Evolutionary conservation across 1,139 yeast genomes (phyloP).

Genomic region (Meyerozyma smithsonii): DNA sequence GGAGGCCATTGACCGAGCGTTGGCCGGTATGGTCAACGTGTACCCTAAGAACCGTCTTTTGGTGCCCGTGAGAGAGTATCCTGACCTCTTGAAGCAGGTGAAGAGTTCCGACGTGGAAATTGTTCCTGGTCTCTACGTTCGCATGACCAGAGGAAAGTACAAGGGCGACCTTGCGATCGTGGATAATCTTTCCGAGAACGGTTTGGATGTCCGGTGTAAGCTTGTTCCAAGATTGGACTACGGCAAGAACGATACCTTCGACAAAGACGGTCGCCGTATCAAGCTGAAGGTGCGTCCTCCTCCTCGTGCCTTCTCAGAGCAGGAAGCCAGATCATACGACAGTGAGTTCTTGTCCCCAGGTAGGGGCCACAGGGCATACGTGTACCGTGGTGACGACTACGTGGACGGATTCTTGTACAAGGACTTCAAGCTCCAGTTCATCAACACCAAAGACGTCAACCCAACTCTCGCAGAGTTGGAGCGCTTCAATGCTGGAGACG

Average conservation of each 20-base stretch:
- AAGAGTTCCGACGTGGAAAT: slow-evolving; percentile 84
- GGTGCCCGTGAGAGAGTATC: slow-evolving; percentile 94
- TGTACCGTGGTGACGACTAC: slow-evolving; percentile 84
- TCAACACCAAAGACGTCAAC: slow-evolving; percentile 78
- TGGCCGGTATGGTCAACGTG: slow-evolving; percentile 85
- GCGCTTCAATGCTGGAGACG: slow-evolving; percentile 67
- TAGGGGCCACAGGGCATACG: slow-evolving; percentile 69
- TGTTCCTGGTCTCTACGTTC: slow-evolving; percentile 87
- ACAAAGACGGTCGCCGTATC: slow-evolving; percentile 51
- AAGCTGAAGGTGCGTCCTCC: slow-evolving; percentile 68
- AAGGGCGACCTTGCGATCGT: slow-evolving; percentile 92
- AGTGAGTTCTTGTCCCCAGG: slow-evolving; percentile 61
- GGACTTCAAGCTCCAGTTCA: slow-evolving; percentile 77
- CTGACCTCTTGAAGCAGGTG: slow-evolving; percentile 85
- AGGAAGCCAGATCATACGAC: slow-evolving; percentile 54
- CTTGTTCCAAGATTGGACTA: slow-evolving; percentile 92
- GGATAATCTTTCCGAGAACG: slow-evolving; percentile 90
- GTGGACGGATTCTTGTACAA: slow-evolving; percentile 82
- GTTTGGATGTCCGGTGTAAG: slow-evolving; percentile 87
- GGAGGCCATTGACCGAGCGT: slow-evolving; percentile 85
- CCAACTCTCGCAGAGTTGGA: slow-evolving; percentile 90
- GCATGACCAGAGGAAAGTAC: slow-evolving; percentile 87
- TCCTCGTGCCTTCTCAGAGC: slow-evolving; percentile 78
- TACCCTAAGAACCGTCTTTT: slow-evolving; percentile 67
- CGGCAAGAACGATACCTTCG: slow-evolving; percentile 61